Evolutionary conservation across 2,329 filamentous ascomycete species (phyloP).

Genomic region (Colletotrichum musicola): DNA sequence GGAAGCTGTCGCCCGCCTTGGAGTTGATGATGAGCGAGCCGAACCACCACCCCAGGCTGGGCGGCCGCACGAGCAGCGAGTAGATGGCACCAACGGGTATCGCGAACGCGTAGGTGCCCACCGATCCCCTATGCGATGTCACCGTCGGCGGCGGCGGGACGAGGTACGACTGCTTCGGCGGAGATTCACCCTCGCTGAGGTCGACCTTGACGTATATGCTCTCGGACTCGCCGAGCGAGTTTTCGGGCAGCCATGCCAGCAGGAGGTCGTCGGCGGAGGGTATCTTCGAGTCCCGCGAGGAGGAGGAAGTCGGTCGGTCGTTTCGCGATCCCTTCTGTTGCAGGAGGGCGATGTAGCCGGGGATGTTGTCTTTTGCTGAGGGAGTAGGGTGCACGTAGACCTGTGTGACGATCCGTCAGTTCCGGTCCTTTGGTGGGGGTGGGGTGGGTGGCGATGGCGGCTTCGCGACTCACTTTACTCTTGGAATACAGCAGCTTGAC

Average conservation of each 20-base stretch:
- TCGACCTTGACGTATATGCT: constrained; percentile 97
- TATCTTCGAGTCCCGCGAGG: constrained; percentile 51
- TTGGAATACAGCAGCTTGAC: constrained; percentile 97
- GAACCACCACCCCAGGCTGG: constrained; percentile 98
- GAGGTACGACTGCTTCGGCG: constrained; percentile 88
- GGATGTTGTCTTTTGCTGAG: constrained; percentile 94
- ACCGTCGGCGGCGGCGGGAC: constrained; percentile 92
- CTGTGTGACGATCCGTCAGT: constrained; percentile 55
- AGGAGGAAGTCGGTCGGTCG: constrained; percentile 58
- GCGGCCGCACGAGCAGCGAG: constrained; percentile 88
- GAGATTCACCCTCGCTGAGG: constrained; percentile 81
- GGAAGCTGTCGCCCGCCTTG: constrained; percentile 90
- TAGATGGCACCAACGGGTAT: constrained; percentile 92
- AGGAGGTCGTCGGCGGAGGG: constrained; percentile 79
- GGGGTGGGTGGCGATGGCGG: constrained; percentile 24
- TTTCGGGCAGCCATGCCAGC: constrained; percentile 93
- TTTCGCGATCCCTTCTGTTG: constrained; percentile 79
- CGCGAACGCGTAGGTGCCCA: constrained; percentile 90
- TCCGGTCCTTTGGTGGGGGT: not conserved
- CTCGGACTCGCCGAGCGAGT: constrained; percentile 85
- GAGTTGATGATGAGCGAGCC: constrained; percentile 96
- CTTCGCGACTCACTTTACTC: constrained; percentile 78
- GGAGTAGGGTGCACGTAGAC: constrained; percentile 97
- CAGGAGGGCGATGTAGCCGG: constrained; percentile 91
- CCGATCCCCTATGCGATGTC: constrained; percentile 77